These are phyloP conservation scores for Candida schatavii DNA, from an alignment of 805 yeast genomes.

Conservation along the genomic window DNA sequence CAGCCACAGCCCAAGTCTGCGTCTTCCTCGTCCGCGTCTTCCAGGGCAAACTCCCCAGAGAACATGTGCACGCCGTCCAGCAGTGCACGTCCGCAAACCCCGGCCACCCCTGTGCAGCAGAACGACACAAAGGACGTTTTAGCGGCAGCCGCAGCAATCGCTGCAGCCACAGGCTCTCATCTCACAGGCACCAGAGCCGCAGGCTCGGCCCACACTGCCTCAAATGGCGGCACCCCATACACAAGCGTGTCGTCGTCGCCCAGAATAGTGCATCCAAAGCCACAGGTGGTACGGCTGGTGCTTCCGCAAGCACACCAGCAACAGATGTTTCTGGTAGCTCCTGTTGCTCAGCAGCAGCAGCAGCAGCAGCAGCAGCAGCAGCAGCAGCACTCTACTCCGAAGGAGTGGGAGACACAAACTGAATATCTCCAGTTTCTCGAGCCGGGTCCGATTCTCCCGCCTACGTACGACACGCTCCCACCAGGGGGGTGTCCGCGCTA, in stretches of 20 bases:
- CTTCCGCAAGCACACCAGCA: not conserved
- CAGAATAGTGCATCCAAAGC: conserved; percentile 1
- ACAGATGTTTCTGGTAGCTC: not conserved
- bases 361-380: not conserved
- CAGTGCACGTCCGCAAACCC: not conserved
- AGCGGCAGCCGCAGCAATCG: too few relatives aligned
- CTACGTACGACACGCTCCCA: conserved; percentile 32
- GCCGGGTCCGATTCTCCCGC: conserved; percentile 39
- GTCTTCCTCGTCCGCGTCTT: not conserved
- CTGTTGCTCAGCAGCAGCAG: too few relatives aligned
- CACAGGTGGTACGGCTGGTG: not conserved
- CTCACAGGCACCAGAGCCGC: not conserved
- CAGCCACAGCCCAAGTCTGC: too few relatives aligned
- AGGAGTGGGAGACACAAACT: too few relatives aligned
- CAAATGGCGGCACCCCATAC: not conserved
- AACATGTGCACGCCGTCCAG: not conserved
- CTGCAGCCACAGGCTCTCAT: too few relatives aligned
- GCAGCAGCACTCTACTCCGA: not conserved
- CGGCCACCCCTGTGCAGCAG: not conserved
- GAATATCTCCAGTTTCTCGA: conserved; percentile 32
- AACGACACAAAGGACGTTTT: too few relatives aligned
- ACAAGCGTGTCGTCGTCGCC: not conserved
- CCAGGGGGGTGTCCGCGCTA: conserved; percentile 46
- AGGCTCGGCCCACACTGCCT: not conserved
- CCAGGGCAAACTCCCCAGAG: conserved; percentile 4